Evolutionary conservation across 1,139 yeast species (phyloP), one percentile per base, ranked within the genome.

Genomic region (Suhomyces anneliseae): DNA sequence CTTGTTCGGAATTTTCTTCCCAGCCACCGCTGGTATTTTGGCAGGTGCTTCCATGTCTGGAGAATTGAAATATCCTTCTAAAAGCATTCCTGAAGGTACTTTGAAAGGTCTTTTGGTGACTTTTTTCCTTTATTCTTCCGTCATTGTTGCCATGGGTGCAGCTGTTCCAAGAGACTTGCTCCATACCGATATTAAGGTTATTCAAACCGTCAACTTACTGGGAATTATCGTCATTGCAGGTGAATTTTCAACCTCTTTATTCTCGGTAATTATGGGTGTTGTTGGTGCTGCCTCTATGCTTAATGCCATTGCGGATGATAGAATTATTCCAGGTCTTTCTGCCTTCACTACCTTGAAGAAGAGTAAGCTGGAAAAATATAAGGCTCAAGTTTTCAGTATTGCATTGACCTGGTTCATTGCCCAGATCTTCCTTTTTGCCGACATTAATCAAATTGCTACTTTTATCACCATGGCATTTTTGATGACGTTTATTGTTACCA

Each of bases 1-100:
- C 61, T 68, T 93, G 55, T 93, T 93, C 77, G 98, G 98, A 3
- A 88, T 93, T 44, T 89, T 93, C 64, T 93, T 93, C 71, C 98
- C 99, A 11, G 97, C 99, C 0, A 92, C 98, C 0, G 96, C 98
- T 2, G 99, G 99, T 50, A 92, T 93, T 38, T 87, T 92, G 65
- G 98, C 99, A 1, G 99, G 99, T n/a, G 97, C 98, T 1, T 87
- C 96, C 12, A 93, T 93, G 98, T 90, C 97, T 40, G 98, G 99
- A n/a, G 97, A 90, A 57, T 74, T 93, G 51, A 72, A 80, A 50
- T 83, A 78, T 48, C 99, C 99, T 0, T 88, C 97, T 0, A 83
- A 79, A 56, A 83, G 96, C 1, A 93, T 93, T 45, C 98, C 99
- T 0, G 76, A 78, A 51, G 99, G 99, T 8, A 93, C 99, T 0